Base-by-base conservation (phyloP, 768 basidiomycete species). In the Mycena kentingensis region DNA sequence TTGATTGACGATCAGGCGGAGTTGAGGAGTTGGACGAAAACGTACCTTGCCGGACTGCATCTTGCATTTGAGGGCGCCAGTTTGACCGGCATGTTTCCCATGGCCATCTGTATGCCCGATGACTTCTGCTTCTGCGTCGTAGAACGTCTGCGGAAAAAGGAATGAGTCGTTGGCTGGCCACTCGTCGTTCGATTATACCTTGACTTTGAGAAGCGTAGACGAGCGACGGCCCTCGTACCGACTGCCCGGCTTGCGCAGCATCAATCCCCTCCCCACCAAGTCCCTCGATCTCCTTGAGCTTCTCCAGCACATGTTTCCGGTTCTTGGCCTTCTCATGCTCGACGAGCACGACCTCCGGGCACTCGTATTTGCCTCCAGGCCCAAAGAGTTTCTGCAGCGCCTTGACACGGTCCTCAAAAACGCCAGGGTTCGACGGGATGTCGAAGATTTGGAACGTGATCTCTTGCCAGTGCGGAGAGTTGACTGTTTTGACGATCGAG, bases 391-490 rank as follows among this genome's bases (percentile, higher is more conserved):
- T 68, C 53, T 77, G 64, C 16, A 84, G 67, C 42, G 67, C 69
- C 1, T 69, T 68, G 24, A 80, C 62, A 5, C 82, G 77, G 6
- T 78, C 73, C 64, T 84, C 82, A 54, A 84, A 84, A 0, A 74
- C 70, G 19, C 74, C 65, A 1, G 69, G 54, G 18, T 69, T 71
- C 2, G 80, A 82, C 11, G 82, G 82, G 25, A 81, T 71, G 58
- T 84, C 82, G 53, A 84, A 84, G 41, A 83, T 71, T 79, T 82
- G 77, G 63, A 81, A 83, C 11, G 74, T 76, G 41, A 82, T 79
- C 8, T 64, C 70, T 52, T 77, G 73, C 82, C 82, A 82, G 49
- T 79, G 78, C 19, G 79, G 76, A 3, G 81, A 82, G 55, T 81
- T 81, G 51, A 72, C 60, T 16, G 81, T 81, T 60, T 81, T 82